A percentile compares a stretch with the other conserved stretches of the same genome.
These are phyloP conservation scores for Curvularia sp. DNA, from an alignment of 2,329 filamentous ascomycete genomes.

Conservation along the genomic window DNA sequence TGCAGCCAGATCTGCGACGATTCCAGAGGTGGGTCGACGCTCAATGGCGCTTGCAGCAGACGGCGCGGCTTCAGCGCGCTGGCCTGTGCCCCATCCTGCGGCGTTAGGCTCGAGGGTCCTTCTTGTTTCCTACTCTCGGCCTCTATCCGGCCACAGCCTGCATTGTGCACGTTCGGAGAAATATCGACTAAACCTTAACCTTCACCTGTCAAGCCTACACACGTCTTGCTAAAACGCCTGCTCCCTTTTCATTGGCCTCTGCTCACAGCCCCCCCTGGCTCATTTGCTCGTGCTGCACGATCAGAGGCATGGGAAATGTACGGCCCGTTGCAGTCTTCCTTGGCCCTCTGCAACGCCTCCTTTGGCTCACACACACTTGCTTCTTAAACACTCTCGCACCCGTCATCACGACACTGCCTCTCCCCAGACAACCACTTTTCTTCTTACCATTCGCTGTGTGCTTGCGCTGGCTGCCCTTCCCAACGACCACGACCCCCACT, in stretches of 20 bases:
- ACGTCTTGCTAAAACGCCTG: constrained; percentile 41
- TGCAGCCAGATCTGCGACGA: constrained; percentile 42
- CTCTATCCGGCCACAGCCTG: constrained; percentile 31
- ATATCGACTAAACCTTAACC: constrained; percentile 49
- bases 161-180: constrained; percentile 46
- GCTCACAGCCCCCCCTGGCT: constrained; percentile 38
- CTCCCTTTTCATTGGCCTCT: constrained; percentile 35
- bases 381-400: constrained; percentile 41
- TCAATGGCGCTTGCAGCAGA: constrained; percentile 39
- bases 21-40: constrained; percentile 33
- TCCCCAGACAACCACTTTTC: constrained; percentile 8
- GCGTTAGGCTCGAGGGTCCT: constrained; percentile 34
- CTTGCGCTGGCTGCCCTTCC: constrained; percentile 36
- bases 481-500: constrained; percentile 11
- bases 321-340: constrained; percentile 52
- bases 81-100: constrained; percentile 48
- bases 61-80: constrained; percentile 39
- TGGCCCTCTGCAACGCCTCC: constrained; percentile 45
- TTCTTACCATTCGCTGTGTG: constrained; percentile 42
- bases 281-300: constrained; percentile 37
- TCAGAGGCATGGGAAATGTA: constrained; percentile 44
- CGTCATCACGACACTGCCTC: constrained; percentile 33
- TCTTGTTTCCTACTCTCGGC: constrained; percentile 36
- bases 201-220: constrained; percentile 48
- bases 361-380: constrained; percentile 28